Evolutionary conservation across 495 filamentous ascomycete genomes (phyloP), one percentile per base, ranked within the genome.

Genomic region (Apiosordaria backusii): DNA sequence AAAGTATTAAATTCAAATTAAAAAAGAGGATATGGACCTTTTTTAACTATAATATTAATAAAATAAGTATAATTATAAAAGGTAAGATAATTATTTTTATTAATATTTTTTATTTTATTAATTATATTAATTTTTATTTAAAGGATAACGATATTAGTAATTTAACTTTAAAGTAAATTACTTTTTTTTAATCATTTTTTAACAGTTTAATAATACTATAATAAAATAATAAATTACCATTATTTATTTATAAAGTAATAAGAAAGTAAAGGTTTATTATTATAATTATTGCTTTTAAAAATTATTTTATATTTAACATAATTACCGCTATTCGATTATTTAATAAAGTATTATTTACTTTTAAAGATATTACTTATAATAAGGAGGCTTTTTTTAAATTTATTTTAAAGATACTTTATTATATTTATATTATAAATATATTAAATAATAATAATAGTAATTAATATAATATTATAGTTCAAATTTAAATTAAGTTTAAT

Each of bases 381-480:
- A 29, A 29, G 27, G 3, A 57, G 3, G 57, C 24, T 0, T 26
- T 23, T 50, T 13, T 52, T 53, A 4, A 24, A 63, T 19, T 63
- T 63, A 52, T 63, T 9, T 22, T 52, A 52, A 52, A 53, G 23
- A 29, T 29, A 29, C 27, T 29, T 29, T 29, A 29, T 29, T 29
- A 29, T 29, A 16, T 52, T 63, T 4, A 63, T 4, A 22, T 52
- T 19, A n/a, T 63, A 63, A 63, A 63, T n/a, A 10, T 21, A 52
- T 63, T 63, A 63, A 63, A 63, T 52, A 52, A 52, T 52, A 52
- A 10, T 63, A 53, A 63, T 53, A 53, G 22, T 63, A 22, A 63
- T 53, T 52, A 63, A 21, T 19, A 55, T 55, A 19, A 15, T 55
- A 55, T 19, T 52, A 52, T 63, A 63, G 52, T 52, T 52, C 5